Conservation (phyloP, 2,329 filamentous ascomycete genomes). For the Aspergillus sp. region DNA sequence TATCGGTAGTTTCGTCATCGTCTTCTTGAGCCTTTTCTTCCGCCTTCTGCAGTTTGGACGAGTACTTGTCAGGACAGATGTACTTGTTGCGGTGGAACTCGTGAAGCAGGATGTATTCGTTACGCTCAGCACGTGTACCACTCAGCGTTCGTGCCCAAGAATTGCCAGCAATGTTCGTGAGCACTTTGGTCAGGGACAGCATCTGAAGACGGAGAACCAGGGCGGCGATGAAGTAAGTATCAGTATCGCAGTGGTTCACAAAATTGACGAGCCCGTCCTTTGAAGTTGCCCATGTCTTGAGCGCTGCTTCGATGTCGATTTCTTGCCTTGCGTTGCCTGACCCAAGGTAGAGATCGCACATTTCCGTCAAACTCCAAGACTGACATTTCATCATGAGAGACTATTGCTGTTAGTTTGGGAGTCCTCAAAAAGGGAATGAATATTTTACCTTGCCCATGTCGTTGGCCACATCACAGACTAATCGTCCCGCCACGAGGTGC, state of each 20-base stretch:
- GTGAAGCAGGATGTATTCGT: constrained; percentile 98
- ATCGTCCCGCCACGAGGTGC: constrained; percentile 82
- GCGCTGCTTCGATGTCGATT: constrained; percentile 82
- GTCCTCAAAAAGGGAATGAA: neutral
- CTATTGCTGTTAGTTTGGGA: constrained; percentile 38
- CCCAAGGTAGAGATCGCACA: constrained; percentile 88
- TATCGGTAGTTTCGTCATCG: constrained; percentile 67
- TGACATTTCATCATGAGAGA: constrained; percentile 97
- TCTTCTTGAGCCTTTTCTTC: constrained; percentile 75
- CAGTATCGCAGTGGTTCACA: constrained; percentile 88
- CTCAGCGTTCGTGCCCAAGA: constrained; percentile 97
- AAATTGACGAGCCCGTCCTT: constrained; percentile 91
- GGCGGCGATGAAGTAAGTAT: constrained; percentile 94
- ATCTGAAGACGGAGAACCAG: constrained; percentile 88
- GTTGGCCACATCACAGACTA: constrained; percentile 93
- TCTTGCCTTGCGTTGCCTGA: constrained; percentile 75
- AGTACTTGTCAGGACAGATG: constrained; percentile 94
- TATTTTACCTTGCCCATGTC: constrained; percentile 78
- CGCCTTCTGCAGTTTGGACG: constrained; percentile 72
- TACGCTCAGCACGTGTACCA: constrained; percentile 93
- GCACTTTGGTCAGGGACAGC: constrained; percentile 87
- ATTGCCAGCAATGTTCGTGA: constrained; percentile 96
- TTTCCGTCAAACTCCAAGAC: constrained; percentile 96
- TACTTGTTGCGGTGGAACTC: constrained; percentile 97
- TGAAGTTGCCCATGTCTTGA: constrained; percentile 84